phyloP scores from a whole-genome alignment of 345 rosid species.

The Acer yangbiense region DNA sequence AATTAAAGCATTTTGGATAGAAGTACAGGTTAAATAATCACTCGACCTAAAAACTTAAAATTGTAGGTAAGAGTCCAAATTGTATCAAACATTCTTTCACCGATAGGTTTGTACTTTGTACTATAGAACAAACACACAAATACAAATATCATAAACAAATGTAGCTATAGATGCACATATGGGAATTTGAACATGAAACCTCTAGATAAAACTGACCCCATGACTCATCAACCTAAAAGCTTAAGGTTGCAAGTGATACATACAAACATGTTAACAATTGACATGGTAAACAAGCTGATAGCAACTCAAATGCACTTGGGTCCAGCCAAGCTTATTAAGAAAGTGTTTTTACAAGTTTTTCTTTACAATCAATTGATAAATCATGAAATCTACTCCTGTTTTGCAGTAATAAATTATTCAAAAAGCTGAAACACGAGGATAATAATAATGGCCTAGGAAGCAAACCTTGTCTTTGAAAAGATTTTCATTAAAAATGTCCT shows the following conservation, averaged over 20 bases:
- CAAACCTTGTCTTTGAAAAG: not conserved
- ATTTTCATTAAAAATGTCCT: not conserved
- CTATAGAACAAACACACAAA: not conserved
- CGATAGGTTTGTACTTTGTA: not conserved
- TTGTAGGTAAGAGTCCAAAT: not conserved
- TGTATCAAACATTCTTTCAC: not conserved
- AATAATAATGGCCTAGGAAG: not conserved
- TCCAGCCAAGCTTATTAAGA: no score
- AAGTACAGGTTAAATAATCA: not conserved
- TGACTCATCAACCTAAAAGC: not conserved
- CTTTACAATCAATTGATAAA: not conserved
- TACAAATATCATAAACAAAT: not conserved
- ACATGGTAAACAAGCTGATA: no score
- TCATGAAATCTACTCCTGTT: not conserved
- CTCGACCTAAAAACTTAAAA: not conserved
- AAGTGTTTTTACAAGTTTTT: not conserved
- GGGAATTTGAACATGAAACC: not conserved
- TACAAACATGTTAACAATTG: not conserved
- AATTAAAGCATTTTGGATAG: not conserved
- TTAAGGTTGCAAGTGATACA: not conserved
- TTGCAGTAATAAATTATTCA: no score
- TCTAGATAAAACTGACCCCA: not conserved
- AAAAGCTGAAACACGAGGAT: no score
- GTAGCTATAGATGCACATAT: not conserved
- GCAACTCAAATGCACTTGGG: no score